Conservation (phyloP, 2,329 filamentous ascomycete species). For the Cryoendolithus antarcticus region DNA sequence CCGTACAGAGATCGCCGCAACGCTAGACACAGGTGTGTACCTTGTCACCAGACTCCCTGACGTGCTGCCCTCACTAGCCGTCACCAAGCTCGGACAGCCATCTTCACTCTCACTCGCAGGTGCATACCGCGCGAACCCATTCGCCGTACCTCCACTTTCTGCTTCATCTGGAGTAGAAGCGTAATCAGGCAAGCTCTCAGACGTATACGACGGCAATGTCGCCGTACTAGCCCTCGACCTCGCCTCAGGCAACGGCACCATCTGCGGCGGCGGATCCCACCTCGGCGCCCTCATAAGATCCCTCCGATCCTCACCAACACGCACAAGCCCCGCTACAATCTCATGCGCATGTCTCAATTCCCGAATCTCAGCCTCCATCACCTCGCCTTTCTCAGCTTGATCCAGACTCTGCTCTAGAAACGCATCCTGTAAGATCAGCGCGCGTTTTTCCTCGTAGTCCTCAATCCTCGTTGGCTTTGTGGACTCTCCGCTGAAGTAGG, state of each 20-base stretch:
- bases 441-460: constrained; percentile 42
- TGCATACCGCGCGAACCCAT: constrained; percentile 32
- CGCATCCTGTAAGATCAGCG: constrained; percentile 31
- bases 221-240: constrained; percentile 20
- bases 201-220: constrained; percentile 23
- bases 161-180: constrained; percentile 22
- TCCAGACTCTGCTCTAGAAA: constrained; percentile 26
- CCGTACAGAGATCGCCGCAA: constrained; percentile 28
- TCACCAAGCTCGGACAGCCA: not conserved
- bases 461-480: constrained; percentile 23
- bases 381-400: constrained; percentile 28
- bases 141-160: constrained; percentile 22
- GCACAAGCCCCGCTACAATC: constrained; percentile 30
- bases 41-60: constrained; percentile 11
- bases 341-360: constrained; percentile 40
- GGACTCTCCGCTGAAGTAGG: constrained; percentile 12
- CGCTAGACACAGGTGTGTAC: constrained; percentile 29
- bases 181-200: constrained; percentile 33
- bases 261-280: constrained; percentile 14
- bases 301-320: constrained; percentile 20
- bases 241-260: constrained; percentile 16
- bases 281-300: constrained; percentile 8
- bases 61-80: constrained; percentile 6
- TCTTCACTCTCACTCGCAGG: constrained; percentile 11
- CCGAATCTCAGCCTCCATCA: constrained; percentile 38